Conservation (phyloP, 768 basidiomycete species). For the Termitomyces sp. region DNA sequence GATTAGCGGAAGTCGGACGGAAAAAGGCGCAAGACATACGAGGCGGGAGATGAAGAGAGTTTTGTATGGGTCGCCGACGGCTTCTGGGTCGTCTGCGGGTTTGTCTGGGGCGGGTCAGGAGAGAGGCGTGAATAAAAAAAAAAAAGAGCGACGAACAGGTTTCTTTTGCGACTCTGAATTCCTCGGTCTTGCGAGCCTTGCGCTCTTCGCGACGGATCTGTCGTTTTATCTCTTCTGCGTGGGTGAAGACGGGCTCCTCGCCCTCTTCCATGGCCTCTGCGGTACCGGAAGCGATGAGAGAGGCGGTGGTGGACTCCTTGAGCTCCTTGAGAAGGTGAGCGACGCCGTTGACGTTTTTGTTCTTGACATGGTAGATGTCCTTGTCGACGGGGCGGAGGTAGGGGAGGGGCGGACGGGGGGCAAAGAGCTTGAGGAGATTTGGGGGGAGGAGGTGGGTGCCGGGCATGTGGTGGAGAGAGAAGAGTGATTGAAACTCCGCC, state of each 20-base stretch:
- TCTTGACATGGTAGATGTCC: slow-evolving; percentile 71
- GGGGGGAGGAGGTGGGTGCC: slow-evolving; percentile 91
- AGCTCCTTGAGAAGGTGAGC: slow-evolving; percentile 68
- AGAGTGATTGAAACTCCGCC: slow-evolving; percentile 21
- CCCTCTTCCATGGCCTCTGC: slow-evolving; percentile 79
- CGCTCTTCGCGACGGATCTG: slow-evolving; percentile 76
- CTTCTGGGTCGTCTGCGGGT: slow-evolving; percentile 87
- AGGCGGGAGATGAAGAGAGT: slow-evolving; percentile 95
- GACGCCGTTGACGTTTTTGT: slow-evolving; percentile 76
- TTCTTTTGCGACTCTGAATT: slow-evolving; percentile 79
- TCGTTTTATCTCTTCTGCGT: slow-evolving; percentile 79
- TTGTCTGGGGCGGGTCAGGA: slow-evolving; percentile 58
- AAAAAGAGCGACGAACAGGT: slow-evolving; percentile 58
- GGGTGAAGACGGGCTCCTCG: slow-evolving; percentile 77
- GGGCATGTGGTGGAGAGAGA: slow-evolving; percentile 33
- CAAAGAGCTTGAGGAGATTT: slow-evolving; percentile 95
- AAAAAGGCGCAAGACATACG: slow-evolving; percentile 37
- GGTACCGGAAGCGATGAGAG: slow-evolving; percentile 54
- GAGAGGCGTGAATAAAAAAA: slow-evolving; percentile 4
- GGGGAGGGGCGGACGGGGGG: slow-evolving; percentile 86
- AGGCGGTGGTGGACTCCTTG: slow-evolving; percentile 73
- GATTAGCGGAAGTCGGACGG: neutral
- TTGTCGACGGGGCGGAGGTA: slow-evolving; percentile 83
- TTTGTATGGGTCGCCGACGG: slow-evolving; percentile 96
- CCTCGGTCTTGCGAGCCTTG: slow-evolving; percentile 71